Percentiles rank a stretch among this genome's conserved stretches.
Conservation (phyloP, 768 basidiomycete species). For the Astraeus odoratus region DNA sequence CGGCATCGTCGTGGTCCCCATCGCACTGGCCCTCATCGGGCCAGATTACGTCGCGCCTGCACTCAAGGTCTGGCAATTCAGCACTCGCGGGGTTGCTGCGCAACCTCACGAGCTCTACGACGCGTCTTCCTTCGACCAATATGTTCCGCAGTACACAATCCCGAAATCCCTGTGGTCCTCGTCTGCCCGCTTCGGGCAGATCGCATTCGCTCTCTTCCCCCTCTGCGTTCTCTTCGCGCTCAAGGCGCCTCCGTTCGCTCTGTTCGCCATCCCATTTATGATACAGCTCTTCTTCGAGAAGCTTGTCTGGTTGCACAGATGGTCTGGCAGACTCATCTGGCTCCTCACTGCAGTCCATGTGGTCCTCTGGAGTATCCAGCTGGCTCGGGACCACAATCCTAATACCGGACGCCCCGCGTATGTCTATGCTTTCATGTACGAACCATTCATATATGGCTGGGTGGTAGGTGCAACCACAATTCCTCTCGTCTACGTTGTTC, state of each 20-base stretch:
- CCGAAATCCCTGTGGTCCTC: conserved; percentile 66
- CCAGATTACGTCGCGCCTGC: conserved; percentile 61
- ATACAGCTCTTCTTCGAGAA: conserved; percentile 72
- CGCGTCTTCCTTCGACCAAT: conserved; percentile 29
- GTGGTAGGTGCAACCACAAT: conserved; percentile 31
- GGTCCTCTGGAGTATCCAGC: conserved; percentile 61
- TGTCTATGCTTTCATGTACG: conserved; percentile 49
- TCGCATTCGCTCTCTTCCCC: conserved; percentile 67
- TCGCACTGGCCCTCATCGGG: conserved; percentile 49
- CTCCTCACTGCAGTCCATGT: conserved; percentile 54
- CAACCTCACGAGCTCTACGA: conserved; percentile 16
- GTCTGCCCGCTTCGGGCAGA: conserved; percentile 58
- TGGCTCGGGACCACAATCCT: conserved; percentile 42
- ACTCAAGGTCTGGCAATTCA: conserved; percentile 39
- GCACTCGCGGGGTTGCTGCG: conserved; percentile 15
- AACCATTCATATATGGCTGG: conserved; percentile 59
- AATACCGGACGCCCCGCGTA: conserved; percentile 37
- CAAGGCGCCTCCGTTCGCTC: conserved; percentile 64
- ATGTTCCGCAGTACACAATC: conserved; percentile 52
- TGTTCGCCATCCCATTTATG: conserved; percentile 57
- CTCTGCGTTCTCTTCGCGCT: conserved; percentile 64
- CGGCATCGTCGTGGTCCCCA: conserved; percentile 35
- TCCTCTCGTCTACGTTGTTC: conserved; percentile 1
- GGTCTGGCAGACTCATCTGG: conserved; percentile 68
- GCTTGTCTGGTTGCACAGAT: conserved; percentile 62